phyloP scores from a whole-genome alignment of 2,329 filamentous ascomycete genomes.

The Talaromyces sp. region DNA sequence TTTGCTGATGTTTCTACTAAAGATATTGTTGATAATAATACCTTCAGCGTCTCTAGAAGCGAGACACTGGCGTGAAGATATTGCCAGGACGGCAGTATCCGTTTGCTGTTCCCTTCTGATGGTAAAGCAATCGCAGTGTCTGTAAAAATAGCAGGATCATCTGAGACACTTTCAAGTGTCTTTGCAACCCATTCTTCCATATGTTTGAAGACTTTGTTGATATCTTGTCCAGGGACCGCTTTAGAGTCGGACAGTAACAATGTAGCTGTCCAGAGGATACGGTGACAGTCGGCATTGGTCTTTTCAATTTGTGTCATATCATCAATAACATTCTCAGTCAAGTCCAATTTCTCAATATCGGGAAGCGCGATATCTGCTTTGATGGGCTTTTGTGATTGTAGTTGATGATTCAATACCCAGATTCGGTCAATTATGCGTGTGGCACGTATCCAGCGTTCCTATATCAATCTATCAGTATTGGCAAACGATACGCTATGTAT shows the following conservation, averaged over 20 bases:
- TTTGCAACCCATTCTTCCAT: slow-evolving; percentile 32
- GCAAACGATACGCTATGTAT: background rate
- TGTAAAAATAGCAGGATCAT: slow-evolving; percentile 25
- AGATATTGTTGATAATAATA: slow-evolving; percentile 33
- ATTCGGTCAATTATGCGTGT: slow-evolving; percentile 34
- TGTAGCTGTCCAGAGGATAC: slow-evolving; percentile 33
- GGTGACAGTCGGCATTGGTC: slow-evolving; percentile 33
- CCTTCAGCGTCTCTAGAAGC: slow-evolving; percentile 42
- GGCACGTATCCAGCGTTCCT: slow-evolving; percentile 39
- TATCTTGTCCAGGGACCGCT: slow-evolving; percentile 28
- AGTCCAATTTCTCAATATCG: slow-evolving; percentile 25
- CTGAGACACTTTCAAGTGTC: slow-evolving; percentile 26
- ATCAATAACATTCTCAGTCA: slow-evolving; percentile 28
- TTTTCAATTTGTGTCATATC: slow-evolving; percentile 38
- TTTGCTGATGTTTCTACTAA: slow-evolving; percentile 25
- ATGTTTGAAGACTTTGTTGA: slow-evolving; percentile 27
- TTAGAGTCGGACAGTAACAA: slow-evolving; percentile 35
- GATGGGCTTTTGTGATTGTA: slow-evolving; percentile 33
- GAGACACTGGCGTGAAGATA: slow-evolving; percentile 40
- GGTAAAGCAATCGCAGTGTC: slow-evolving; percentile 27
- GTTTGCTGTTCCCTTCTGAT: slow-evolving; percentile 19
- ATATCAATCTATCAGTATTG: slow-evolving; percentile 22
- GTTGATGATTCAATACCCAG: slow-evolving; percentile 33
- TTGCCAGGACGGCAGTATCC: slow-evolving; percentile 39
- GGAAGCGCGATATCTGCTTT: slow-evolving; percentile 28